Evolutionary conservation across 2,329 filamentous ascomycete genomes (phyloP).

Genomic region (Teratosphaeria viscida): DNA sequence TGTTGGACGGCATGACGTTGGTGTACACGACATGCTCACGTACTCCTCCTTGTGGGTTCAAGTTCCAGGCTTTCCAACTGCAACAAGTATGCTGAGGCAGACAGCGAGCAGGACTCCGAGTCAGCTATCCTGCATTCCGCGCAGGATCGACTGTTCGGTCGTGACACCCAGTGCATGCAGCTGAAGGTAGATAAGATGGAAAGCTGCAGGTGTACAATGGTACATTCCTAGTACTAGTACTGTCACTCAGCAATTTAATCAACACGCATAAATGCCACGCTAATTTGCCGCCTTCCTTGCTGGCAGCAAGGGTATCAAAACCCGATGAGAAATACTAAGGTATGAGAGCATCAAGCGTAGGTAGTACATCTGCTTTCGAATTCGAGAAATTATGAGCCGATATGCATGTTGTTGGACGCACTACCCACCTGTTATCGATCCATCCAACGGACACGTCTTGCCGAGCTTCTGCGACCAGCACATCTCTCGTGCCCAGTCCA

Average conservation of each 20-base stretch:
- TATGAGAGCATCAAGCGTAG: background rate
- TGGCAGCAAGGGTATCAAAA: background rate
- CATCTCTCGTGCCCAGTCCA: background rate
- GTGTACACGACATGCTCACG: background rate
- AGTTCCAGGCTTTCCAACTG: background rate
- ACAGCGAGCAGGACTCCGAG: too few species aligned
- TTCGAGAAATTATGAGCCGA: background rate
- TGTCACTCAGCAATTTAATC: background rate
- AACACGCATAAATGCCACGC: background rate
- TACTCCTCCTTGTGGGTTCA: background rate
- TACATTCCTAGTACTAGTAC: too few species aligned
- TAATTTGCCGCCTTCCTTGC: background rate
- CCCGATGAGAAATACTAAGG: background rate
- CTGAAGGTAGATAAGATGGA: too few species aligned
- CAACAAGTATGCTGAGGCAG: background rate
- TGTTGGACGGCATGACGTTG: background rate
- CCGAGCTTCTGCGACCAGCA: background rate
- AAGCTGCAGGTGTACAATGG: too few species aligned
- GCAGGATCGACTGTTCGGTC: too few species aligned
- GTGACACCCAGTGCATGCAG: too few species aligned
- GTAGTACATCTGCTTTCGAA: background rate
- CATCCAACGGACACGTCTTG: background rate
- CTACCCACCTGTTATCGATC: background rate
- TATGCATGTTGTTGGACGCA: background rate
- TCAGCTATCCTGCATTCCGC: too few species aligned